A percentile compares a stretch with the other conserved stretches of the same genome.
Evolutionary conservation across 345 rosid genomes (phyloP).

Genomic region (Rhizophora apiculata): DNA sequence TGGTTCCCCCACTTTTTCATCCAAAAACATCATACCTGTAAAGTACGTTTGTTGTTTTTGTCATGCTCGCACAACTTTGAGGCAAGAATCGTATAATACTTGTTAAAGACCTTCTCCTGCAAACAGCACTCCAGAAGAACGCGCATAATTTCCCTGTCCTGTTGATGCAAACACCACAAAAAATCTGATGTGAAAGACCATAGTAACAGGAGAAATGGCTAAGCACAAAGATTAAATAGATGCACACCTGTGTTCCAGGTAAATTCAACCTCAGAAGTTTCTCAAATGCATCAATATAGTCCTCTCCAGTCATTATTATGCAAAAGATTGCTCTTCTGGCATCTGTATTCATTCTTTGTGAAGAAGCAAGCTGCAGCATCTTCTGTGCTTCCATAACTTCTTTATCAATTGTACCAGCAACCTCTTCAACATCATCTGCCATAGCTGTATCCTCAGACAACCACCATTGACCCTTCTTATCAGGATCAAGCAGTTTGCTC

Average conservation of each 20-base stretch:
- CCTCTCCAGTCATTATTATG: constrained; percentile 89
- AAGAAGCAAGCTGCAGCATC: constrained; percentile 88
- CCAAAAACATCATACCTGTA: constrained; percentile 50
- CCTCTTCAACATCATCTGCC: constrained; percentile 48
- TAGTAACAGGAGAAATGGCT: background rate
- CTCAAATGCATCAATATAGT: constrained; percentile 85
- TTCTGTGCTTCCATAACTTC: constrained; percentile 77
- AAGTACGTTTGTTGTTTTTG: constrained; percentile 80
- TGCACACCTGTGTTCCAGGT: constrained; percentile 68
- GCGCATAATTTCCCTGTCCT: constrained; percentile 92
- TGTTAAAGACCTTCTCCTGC: constrained; percentile 83
- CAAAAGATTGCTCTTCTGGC: constrained; percentile 89
- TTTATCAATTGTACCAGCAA: constrained; percentile 81
- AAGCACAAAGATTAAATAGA: constrained; percentile 2
- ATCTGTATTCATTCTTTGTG: constrained; percentile 94
- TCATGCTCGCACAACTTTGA: constrained; percentile 80
- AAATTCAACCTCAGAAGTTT: constrained; percentile 82
- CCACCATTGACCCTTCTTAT: constrained; percentile 98
- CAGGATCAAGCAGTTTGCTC: constrained; percentile 84
- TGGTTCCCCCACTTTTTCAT: background rate
- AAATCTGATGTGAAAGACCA: background rate
- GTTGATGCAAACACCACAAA: constrained; percentile 15
- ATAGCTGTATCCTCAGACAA: constrained; percentile 49
- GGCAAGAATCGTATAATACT: constrained; percentile 73
- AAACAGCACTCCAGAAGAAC: constrained; percentile 87